Percentiles rank a stretch among this genome's conserved stretches.
These are phyloP conservation scores for Mycena kentingensis DNA, from an alignment of 768 basidiomycete species.

Conservation along the genomic window DNA sequence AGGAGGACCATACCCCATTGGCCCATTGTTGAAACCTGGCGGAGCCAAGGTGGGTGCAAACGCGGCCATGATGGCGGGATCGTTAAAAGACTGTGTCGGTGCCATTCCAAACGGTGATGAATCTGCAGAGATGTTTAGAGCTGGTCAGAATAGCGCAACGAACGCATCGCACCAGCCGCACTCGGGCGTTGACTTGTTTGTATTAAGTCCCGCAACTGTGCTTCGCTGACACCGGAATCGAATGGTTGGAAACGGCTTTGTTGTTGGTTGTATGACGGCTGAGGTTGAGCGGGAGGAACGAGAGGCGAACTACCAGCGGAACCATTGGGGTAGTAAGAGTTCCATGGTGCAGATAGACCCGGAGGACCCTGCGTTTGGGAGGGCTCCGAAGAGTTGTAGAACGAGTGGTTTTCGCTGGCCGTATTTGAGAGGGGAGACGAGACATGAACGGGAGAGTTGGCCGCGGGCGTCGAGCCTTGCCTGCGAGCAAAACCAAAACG, in stretches of 20 bases:
- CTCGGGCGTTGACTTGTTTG: constrained; percentile 62
- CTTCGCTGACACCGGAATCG: constrained; percentile 63
- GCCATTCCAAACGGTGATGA: constrained; percentile 35
- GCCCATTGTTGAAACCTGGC: constrained; percentile 30
- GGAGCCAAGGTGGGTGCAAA: constrained; percentile 48
- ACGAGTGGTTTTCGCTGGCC: constrained; percentile 50
- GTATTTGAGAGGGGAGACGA: constrained; percentile 54
- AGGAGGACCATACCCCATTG: constrained; percentile 57
- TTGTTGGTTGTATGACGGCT: constrained; percentile 37
- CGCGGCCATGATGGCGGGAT: constrained; percentile 82
- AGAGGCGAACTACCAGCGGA: constrained; percentile 48
- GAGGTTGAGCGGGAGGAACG: constrained; percentile 47
- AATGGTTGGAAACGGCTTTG: constrained; percentile 58
- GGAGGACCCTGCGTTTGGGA: constrained; percentile 38
- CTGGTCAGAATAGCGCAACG: too few relatives aligned
- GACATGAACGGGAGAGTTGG: constrained; percentile 61
- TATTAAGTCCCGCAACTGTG: constrained; percentile 76
- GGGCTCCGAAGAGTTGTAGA: constrained; percentile 40
- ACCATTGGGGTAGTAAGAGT: constrained; percentile 42
- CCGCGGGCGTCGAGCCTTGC: constrained; percentile 52
- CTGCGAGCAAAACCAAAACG: constrained; percentile 81
- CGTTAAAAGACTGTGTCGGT: constrained; percentile 55
- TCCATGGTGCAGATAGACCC: constrained; percentile 16
- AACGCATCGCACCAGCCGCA: constrained; percentile 30
- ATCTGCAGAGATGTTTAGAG: constrained; percentile 35